phyloP scores from a whole-genome alignment of 208 protist genomes.

The Wallacemonas sp. region DNA sequence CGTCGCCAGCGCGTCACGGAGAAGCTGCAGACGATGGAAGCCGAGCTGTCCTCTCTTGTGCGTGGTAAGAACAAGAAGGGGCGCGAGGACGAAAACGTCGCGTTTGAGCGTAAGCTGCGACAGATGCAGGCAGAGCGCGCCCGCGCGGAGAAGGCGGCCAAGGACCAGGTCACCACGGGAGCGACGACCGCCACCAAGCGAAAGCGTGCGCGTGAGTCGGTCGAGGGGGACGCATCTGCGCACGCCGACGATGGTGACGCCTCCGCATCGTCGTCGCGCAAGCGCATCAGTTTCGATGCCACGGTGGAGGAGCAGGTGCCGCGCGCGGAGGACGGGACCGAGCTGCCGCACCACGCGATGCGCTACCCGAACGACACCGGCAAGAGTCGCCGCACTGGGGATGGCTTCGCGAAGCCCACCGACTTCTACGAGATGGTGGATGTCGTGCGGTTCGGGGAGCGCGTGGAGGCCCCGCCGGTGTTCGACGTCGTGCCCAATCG shows the following conservation, averaged over 20 bases:
- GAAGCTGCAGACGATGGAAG: constrained; percentile 40
- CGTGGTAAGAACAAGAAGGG: constrained; percentile 35
- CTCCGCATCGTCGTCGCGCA: constrained; percentile 24
- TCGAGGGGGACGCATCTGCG: not conserved
- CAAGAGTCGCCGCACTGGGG: constrained; percentile 6
- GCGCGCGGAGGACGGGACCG: constrained; percentile 14
- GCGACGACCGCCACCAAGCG: constrained; percentile 10
- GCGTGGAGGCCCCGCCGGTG: constrained; percentile 85
- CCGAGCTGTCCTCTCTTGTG: constrained; percentile 37
- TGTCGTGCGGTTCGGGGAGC: constrained; percentile 83
- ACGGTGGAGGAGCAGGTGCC: constrained; percentile 16
- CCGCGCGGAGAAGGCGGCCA: constrained; percentile 14
- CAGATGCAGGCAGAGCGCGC: constrained; percentile 22
- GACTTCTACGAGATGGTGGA: constrained; percentile 89
- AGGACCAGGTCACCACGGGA: constrained; percentile 6
- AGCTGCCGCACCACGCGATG: constrained; percentile 37
- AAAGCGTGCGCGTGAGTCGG: not conserved
- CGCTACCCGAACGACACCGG: constrained; percentile 44
- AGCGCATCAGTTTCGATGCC: constrained; percentile 57
- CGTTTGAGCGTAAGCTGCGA: constrained; percentile 44
- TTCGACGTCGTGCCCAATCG: constrained; percentile 80
- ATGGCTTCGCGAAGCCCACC: constrained; percentile 25
- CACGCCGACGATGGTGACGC: not conserved
- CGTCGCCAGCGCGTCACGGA: constrained; percentile 47
- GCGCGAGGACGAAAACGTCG: constrained; percentile 31